These are phyloP conservation scores for Suillus plorans DNA, from an alignment of 768 basidiomycete genomes.

Conservation along the genomic window DNA sequence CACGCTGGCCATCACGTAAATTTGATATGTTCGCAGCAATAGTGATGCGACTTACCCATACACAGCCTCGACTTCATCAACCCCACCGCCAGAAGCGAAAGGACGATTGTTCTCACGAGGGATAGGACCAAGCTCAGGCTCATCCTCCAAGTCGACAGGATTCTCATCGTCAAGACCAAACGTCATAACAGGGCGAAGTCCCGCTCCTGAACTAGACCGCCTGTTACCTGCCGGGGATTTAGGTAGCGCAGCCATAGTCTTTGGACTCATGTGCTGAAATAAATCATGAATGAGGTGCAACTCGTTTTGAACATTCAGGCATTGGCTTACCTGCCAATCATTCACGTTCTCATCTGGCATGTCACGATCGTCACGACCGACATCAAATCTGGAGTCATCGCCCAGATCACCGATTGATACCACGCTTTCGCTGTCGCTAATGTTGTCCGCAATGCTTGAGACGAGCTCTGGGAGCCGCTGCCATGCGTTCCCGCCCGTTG, in stretches of 20 bases:
- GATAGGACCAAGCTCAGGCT: slow-evolving; percentile 70
- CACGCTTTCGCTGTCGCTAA: slow-evolving; percentile 94
- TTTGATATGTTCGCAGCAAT: not conserved
- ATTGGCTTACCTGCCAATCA: slow-evolving; percentile 85
- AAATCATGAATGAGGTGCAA: slow-evolving; percentile 6
- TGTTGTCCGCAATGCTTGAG: slow-evolving; percentile 78
- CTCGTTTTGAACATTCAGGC: slow-evolving; percentile 5
- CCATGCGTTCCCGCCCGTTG: slow-evolving; percentile 64
- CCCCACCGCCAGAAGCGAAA: slow-evolving; percentile 77
- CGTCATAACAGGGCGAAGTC: slow-evolving; percentile 80
- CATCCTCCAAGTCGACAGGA: slow-evolving; percentile 73
- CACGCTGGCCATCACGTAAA: slow-evolving; percentile 23
- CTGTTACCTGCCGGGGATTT: slow-evolving; percentile 85
- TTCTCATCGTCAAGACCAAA: slow-evolving; percentile 75
- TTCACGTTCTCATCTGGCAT: slow-evolving; percentile 79
- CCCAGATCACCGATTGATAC: slow-evolving; percentile 87
- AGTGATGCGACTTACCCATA: slow-evolving; percentile 60
- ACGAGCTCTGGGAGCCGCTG: slow-evolving; percentile 78
- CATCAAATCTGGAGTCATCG: slow-evolving; percentile 69
- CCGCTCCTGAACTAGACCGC: slow-evolving; percentile 80
- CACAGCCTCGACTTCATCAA: slow-evolving; percentile 88
- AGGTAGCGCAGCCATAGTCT: slow-evolving; percentile 90
- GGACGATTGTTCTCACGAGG: slow-evolving; percentile 72
- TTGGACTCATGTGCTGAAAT: slow-evolving; percentile 89
- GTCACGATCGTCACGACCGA: slow-evolving; percentile 61